A percentile compares a stretch with the other conserved stretches of the same genome.
Conservation (phyloP, 495 filamentous ascomycete species). For the Aspergillus hancockii region DNA sequence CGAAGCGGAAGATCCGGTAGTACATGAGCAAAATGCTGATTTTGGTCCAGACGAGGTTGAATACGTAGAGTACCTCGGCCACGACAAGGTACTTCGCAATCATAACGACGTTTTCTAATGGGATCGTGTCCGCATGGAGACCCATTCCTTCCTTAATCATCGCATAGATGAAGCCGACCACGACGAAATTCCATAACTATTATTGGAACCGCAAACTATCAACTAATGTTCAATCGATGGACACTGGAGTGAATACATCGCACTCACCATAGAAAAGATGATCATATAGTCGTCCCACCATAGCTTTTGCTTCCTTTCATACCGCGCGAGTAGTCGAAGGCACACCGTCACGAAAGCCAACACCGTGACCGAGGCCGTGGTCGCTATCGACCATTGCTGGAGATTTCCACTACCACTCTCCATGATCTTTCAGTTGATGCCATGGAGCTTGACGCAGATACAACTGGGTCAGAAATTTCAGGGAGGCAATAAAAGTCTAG, state of each 20-base stretch:
- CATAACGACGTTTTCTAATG: conserved; percentile 23
- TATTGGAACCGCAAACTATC: neutral
- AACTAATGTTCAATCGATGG: neutral
- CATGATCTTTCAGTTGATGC: neutral
- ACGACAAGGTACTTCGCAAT: conserved; percentile 39
- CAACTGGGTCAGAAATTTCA: neutral
- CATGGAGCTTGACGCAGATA: neutral
- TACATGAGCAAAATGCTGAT: conserved; percentile 46
- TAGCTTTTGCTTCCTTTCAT: conserved; percentile 30
- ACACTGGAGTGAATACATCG: neutral
- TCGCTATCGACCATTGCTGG: conserved; percentile 38
- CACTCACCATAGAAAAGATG: conserved; percentile 37
- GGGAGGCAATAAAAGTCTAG: neutral
- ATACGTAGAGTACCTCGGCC: conserved; percentile 42
- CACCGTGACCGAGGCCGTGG: conserved; percentile 27
- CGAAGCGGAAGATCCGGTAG: conserved; percentile 42
- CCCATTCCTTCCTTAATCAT: conserved; percentile 36
- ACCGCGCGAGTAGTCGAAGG: conserved; percentile 33
- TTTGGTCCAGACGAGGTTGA: conserved; percentile 44
- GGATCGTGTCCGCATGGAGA: conserved; percentile 29
- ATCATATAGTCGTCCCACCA: conserved; percentile 46
- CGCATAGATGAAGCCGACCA: conserved; percentile 34
- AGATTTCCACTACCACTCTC: conserved; percentile 22
- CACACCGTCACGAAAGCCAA: conserved; percentile 35
- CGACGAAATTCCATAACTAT: conserved; percentile 34